phyloP scores from a whole-genome alignment of 345 rosid species.

The Laguncularia racemosa region DNA sequence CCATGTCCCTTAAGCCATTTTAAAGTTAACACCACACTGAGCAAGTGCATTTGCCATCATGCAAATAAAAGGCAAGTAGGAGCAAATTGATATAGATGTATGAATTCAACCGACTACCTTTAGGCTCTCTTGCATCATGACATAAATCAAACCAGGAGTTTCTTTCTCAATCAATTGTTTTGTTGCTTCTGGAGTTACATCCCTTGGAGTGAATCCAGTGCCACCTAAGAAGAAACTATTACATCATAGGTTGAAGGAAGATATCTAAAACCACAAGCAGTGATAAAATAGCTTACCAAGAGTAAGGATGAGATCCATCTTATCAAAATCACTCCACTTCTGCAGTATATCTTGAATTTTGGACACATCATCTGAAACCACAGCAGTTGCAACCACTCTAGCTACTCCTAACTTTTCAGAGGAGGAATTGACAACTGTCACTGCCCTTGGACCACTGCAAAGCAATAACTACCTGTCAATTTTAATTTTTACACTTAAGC shows the following conservation, averaged over 20 bases:
- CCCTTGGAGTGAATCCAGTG: slow-evolving; percentile 93
- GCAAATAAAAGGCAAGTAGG: neutral
- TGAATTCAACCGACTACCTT: slow-evolving; percentile 38
- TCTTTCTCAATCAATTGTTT: slow-evolving; percentile 75
- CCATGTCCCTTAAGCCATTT: no score
- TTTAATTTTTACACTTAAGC: neutral
- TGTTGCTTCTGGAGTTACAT: slow-evolving; percentile 95
- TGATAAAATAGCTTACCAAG: slow-evolving; percentile 42
- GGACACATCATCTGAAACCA: slow-evolving; percentile 71
- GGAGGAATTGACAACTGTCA: slow-evolving; percentile 61
- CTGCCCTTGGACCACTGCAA: slow-evolving; percentile 86
- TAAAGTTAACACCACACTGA: no score
- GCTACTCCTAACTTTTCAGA: slow-evolving; percentile 87
- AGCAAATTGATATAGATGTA: neutral
- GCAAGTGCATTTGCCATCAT: no score
- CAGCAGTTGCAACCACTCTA: slow-evolving; percentile 63
- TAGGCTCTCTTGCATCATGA: slow-evolving; percentile 93
- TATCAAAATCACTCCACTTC: slow-evolving; percentile 74
- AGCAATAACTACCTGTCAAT: slow-evolving; percentile 4
- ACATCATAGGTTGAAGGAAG: slow-evolving; percentile 1
- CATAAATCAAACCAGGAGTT: slow-evolving; percentile 85
- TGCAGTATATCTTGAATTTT: slow-evolving; percentile 58
- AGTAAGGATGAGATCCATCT: slow-evolving; percentile 79
- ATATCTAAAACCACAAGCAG: neutral
- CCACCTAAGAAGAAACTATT: slow-evolving; percentile 49